A percentile compares a stretch with the other conserved stretches of the same genome.
Conservation (phyloP, 495 filamentous ascomycete species). For the Neurospora sublineolata region DNA sequence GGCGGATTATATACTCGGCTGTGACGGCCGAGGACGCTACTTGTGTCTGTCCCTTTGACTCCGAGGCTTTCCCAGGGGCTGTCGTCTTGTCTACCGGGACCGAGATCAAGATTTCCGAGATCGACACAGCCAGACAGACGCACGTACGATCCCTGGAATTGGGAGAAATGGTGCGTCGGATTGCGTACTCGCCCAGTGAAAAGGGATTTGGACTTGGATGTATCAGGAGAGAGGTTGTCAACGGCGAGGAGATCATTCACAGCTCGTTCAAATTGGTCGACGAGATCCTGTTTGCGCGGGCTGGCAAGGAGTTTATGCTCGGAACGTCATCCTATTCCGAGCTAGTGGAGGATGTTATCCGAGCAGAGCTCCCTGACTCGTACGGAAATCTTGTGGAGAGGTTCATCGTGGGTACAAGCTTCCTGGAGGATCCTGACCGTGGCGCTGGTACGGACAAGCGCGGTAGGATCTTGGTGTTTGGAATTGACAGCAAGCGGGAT, state of each 20-base stretch:
- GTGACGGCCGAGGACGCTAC: constrained; percentile 84
- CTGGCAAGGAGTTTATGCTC: constrained; percentile 31
- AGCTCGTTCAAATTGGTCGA: constrained; percentile 42
- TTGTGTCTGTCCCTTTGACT: constrained; percentile 70
- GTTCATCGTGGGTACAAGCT: constrained; percentile 82
- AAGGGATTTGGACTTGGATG: constrained; percentile 81
- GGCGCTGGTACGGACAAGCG: constrained; percentile 32
- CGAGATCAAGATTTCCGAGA: constrained; percentile 67
- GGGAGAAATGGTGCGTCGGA: constrained; percentile 70
- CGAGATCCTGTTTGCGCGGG: constrained; percentile 35
- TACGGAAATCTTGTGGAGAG: constrained; percentile 58
- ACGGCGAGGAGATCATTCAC: constrained; percentile 37
- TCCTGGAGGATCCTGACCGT: constrained; percentile 46
- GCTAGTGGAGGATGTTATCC: constrained; percentile 73
- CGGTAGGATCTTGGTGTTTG: constrained; percentile 76
- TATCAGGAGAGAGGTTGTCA: constrained; percentile 47
- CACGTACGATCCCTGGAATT: constrained; percentile 72
- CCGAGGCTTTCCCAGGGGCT: constrained; percentile 65
- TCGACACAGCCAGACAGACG: constrained; percentile 77
- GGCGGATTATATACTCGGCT: constrained; percentile 81
- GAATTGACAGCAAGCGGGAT: constrained; percentile 60
- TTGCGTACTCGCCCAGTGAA: constrained; percentile 72
- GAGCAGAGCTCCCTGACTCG: constrained; percentile 56
- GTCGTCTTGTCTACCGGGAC: constrained; percentile 68
- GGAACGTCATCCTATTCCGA: constrained; percentile 52